Evolutionary conservation across 306 rosid genomes (phyloP), one percentile per base, ranked within the genome.

Genomic region (Lagenaria siceraria): DNA sequence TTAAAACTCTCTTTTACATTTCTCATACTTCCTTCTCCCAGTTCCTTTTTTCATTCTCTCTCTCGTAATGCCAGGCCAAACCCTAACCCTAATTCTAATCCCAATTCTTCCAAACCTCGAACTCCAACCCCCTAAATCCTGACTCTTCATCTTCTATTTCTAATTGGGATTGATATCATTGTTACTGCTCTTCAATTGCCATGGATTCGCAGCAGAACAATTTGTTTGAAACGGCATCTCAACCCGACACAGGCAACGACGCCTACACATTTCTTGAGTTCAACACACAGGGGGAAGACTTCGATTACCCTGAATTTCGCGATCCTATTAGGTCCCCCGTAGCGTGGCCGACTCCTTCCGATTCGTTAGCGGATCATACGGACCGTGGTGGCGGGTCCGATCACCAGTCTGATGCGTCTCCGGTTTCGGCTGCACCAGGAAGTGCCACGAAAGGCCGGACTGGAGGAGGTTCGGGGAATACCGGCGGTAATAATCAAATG

Each of bases 191-290:
- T 53, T 21, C 75, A 4, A 21, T 25, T 42, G 0, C 78, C 25
- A 96, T 96, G 99, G 98, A 96, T 87, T 87, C 99, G 3, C 93
- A 92, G 78, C 98, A 84, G 79, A 89, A 36, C 87, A 96, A 86
- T 79, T 88, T 92, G 25, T 96, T 89, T 82, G 99, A 96, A 29
- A 87, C 99, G 74, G 97, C 97, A 36, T 96, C 99, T 75, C 99
- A 96, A 79, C 99, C 99, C 4, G 99, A 96, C 87, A 86, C 93
- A 8, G 97, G 80, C 29, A 90, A 87, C 91, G 99, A 96, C 78
- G 99, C 99, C 17, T 96, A 96, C 88, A 96, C 99, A 18, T 96
- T 96, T 80, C 96, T 96, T 74, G 99, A 96, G 85, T 96, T 96
- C 83, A 96, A 92, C 85, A 92, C 99, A 1, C 99, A 96, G 77